A percentile compares a stretch with the other conserved stretches of the same genome.
phyloP scores from a whole-genome alignment of 805 yeast genomes.

The Saccharomycopsis javanensis region DNA sequence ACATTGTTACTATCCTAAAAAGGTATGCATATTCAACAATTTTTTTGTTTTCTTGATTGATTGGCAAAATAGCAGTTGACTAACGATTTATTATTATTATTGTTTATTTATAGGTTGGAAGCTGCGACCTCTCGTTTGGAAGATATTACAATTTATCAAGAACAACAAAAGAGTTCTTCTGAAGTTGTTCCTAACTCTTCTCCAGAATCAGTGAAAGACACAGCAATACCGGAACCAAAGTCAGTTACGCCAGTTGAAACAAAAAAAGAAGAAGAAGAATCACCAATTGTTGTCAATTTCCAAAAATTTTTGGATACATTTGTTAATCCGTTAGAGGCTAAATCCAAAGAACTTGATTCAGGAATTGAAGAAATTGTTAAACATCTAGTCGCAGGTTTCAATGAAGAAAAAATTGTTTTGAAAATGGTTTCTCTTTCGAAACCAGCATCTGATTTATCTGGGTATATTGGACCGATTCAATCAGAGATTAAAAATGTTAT shows the following conservation, averaged over 20 bases:
- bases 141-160: constrained; percentile 75
- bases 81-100: neutral
- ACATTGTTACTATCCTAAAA: constrained; percentile 69
- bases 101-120: constrained; percentile 47
- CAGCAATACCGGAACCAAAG: neutral
- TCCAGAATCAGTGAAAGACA: constrained; percentile 18
- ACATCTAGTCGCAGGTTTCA: constrained; percentile 42
- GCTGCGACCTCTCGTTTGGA: constrained; percentile 91
- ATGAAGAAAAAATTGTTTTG: constrained; percentile 50
- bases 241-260: constrained; percentile 17
- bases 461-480: constrained; percentile 55
- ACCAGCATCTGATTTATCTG: constrained; percentile 49
- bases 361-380: constrained; percentile 48
- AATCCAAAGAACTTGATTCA: constrained; percentile 46
- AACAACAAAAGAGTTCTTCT: constrained; percentile 29
- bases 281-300: constrained; percentile 43
- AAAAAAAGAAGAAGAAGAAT: constrained; percentile 22
- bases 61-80: neutral
- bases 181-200: constrained; percentile 19
- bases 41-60: neutral
- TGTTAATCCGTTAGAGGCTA: constrained; percentile 50
- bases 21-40: constrained; percentile 30
- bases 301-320: constrained; percentile 41
- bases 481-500: constrained; percentile 46
- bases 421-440: constrained; percentile 47